A percentile compares a stretch with the other conserved stretches of the same genome.
Evolutionary conservation across 345 rosid genomes (phyloP).

Genomic region (Lepidium sativum): DNA sequence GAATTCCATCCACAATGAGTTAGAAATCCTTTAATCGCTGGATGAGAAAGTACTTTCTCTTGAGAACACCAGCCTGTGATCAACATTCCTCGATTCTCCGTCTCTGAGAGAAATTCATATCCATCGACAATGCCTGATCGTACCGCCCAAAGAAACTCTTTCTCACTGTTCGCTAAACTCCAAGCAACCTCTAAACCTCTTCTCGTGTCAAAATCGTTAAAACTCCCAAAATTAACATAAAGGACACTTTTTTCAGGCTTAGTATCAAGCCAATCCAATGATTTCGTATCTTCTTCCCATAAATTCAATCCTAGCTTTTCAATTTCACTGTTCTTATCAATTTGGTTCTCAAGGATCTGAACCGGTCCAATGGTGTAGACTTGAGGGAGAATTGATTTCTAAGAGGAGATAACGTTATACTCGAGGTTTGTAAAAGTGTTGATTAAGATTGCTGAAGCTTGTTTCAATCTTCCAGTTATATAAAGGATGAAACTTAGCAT

Average conservation of each 20-base stretch:
- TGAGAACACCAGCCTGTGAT: slow-evolving; percentile 46
- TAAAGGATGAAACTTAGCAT: slow-evolving; percentile 24
- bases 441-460: slow-evolving; percentile 31
- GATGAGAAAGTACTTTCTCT: slow-evolving; percentile 40
- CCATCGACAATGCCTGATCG: slow-evolving; percentile 40
- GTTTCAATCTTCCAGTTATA: slow-evolving; percentile 9
- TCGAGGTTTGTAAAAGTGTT: slow-evolving; percentile 39
- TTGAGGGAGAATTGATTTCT: slow-evolving; percentile 21
- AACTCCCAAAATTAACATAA: slow-evolving; percentile 53
- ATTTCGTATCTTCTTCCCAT: slow-evolving; percentile 44
- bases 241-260: slow-evolving; percentile 33
- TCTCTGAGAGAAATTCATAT: slow-evolving; percentile 28
- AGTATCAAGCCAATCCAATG: slow-evolving; percentile 40
- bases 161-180: slow-evolving; percentile 50
- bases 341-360: slow-evolving; percentile 19
- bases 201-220: slow-evolving; percentile 39
- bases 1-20: slow-evolving; percentile 72
- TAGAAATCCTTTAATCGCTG: slow-evolving; percentile 39
- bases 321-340: neutral
- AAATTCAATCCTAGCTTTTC: slow-evolving; percentile 33
- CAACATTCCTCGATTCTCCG: slow-evolving; percentile 29
- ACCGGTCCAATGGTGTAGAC: slow-evolving; percentile 38
- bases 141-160: slow-evolving; percentile 43
- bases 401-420: slow-evolving; percentile 15
- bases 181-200: slow-evolving; percentile 45